Evolutionary conservation across 2,329 filamentous ascomycete species (phyloP).

Genomic region (Aspergillus pseudoglaucus): DNA sequence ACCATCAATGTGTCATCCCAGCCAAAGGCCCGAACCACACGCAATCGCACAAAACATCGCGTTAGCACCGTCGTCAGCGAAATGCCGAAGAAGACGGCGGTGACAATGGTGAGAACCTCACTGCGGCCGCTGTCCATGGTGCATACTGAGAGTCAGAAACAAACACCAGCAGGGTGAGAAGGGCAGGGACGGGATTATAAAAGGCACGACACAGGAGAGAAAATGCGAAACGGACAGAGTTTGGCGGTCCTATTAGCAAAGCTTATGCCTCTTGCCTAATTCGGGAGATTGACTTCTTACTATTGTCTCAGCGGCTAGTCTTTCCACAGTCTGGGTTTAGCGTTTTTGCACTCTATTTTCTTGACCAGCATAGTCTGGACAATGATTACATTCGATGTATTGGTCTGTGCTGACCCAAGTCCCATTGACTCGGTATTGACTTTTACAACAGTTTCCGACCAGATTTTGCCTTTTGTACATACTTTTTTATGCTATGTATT

Average conservation of each 20-base stretch:
- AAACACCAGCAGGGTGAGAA: neutral
- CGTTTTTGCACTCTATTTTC: neutral
- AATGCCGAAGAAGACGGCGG: constrained; percentile 34
- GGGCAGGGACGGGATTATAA: neutral
- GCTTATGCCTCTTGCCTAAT: neutral
- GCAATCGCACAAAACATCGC: constrained; percentile 36
- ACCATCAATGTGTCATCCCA: constrained; percentile 31
- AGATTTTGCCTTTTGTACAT: neutral
- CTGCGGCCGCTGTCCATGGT: constrained; percentile 4
- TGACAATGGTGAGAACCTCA: constrained; percentile 10
- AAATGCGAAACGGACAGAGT: neutral
- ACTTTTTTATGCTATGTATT: neutral
- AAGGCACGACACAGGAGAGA: neutral
- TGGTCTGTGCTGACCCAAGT: neutral
- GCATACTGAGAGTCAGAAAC: neutral
- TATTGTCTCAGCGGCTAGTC: neutral
- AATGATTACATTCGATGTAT: neutral
- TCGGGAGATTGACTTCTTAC: neutral
- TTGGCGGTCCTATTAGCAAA: neutral
- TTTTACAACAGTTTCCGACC: neutral
- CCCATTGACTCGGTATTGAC: neutral
- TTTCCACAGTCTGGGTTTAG: neutral
- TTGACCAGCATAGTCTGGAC: neutral
- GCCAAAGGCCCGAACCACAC: constrained; percentile 33
- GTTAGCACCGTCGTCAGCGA: constrained; percentile 33